These are phyloP conservation scores for Verticillium dahliae DNA, from an alignment of 2,329 filamentous ascomycete genomes.

Conservation along the genomic window DNA sequence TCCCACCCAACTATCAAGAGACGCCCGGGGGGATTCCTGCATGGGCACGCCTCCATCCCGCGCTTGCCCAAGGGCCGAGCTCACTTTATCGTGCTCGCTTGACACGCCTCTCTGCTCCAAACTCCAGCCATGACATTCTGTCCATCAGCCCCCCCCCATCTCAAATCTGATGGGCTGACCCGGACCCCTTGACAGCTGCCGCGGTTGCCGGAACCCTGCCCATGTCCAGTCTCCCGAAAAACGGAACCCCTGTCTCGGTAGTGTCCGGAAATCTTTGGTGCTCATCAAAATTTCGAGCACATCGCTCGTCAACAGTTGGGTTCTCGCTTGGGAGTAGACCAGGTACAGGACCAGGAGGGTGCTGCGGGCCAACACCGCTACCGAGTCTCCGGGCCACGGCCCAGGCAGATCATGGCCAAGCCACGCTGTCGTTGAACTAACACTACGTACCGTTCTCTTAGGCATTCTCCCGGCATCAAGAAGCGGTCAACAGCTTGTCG, in stretches of 20 bases:
- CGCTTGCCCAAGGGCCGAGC: not conserved
- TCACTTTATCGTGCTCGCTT: not conserved
- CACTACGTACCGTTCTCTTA: not conserved
- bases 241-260: not conserved
- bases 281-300: not conserved
- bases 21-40: not conserved
- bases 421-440: not conserved
- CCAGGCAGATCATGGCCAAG: not conserved
- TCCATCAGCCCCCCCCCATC: not conserved
- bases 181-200: not conserved
- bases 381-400: not conserved
- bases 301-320: not conserved
- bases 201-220: not conserved
- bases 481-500: not conserved
- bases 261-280: not conserved
- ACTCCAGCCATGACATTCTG: not conserved
- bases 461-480: not conserved
- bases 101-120: not conserved
- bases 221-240: not conserved
- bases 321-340: not conserved
- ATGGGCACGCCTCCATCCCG: not conserved
- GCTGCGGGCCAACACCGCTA: not conserved
- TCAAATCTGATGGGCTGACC: not conserved
- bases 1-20: not conserved
- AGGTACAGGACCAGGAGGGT: not conserved